These are phyloP conservation scores for Grifola frondosa DNA, from an alignment of 1,284 basidiomycete species.

Conservation along the genomic window DNA sequence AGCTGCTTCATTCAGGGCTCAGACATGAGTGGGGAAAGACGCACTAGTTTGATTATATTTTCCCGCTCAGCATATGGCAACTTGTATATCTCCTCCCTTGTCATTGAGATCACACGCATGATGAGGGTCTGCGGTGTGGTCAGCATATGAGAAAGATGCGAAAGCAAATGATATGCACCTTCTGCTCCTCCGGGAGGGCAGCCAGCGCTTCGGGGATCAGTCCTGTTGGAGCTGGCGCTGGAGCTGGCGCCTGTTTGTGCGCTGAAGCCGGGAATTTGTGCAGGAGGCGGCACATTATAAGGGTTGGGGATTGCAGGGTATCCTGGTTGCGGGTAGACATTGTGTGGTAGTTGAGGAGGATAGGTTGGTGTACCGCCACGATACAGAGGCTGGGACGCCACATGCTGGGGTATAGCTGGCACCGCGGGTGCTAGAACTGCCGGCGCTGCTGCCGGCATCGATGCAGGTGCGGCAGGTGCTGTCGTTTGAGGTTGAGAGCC, in stretches of 20 bases:
- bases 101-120: conserved; percentile 66
- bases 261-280: conserved; percentile 11
- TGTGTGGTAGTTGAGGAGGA: conserved; percentile 27
- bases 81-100: conserved; percentile 63
- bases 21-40: conserved; percentile 23
- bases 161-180: conserved; percentile 42
- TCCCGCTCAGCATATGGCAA: conserved; percentile 60
- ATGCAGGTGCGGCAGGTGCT: conserved; percentile 23
- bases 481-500: conserved; percentile 19
- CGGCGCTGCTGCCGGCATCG: conserved; percentile 28
- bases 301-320: conserved; percentile 18
- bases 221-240: conserved; percentile 9
- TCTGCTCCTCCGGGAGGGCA: conserved; percentile 67
- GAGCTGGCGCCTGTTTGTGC: conserved; percentile 11
- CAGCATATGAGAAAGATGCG: background rate
- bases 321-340: conserved; percentile 16
- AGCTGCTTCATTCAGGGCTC: conserved; percentile 1
- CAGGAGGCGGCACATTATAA: conserved; percentile 17
- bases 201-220: conserved; percentile 51
- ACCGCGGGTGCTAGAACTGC: conserved; percentile 19
- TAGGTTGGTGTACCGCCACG: conserved; percentile 30
- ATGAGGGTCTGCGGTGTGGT: conserved; percentile 52
- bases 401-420: conserved; percentile 38
- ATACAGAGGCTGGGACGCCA: conserved; percentile 32
- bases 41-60: conserved; percentile 66